Conservation (phyloP, 371 early-diverging fungal genomes). For the Cokeromyces recurvatus region DNA sequence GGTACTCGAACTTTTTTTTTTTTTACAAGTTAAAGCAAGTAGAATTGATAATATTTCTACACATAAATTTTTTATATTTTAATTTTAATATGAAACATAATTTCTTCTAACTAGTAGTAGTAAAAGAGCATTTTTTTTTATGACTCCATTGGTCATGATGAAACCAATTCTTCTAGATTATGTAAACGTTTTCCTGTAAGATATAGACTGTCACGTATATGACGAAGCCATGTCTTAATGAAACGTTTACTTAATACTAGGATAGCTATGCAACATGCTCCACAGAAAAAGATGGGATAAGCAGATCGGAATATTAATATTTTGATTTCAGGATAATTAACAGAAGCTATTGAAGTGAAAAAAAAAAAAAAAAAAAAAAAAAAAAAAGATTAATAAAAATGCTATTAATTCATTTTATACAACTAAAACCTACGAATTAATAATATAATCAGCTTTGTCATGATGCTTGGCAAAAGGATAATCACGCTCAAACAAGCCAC, state of each 20-base stretch:
- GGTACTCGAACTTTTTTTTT: too few relatives aligned
- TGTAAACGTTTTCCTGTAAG: constrained; percentile 56
- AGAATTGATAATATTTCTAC: too few relatives aligned
- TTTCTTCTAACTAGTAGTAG: too few relatives aligned
- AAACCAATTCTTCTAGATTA: constrained; percentile 48
- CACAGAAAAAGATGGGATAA: constrained; percentile 25
- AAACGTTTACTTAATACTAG: constrained; percentile 3
- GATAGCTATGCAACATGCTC: not conserved
- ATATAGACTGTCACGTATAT: constrained; percentile 55
- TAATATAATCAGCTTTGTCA: not conserved
- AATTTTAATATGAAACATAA: too few relatives aligned
- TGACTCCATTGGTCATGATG: too few relatives aligned
- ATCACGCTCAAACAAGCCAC: not conserved
- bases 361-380: too few relatives aligned
- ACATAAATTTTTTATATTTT: too few relatives aligned
- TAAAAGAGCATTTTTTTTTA: too few relatives aligned
- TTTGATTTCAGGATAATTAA: constrained; percentile 18
- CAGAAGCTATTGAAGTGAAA: too few relatives aligned
- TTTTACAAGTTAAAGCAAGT: too few relatives aligned
- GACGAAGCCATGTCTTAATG: constrained; percentile 35
- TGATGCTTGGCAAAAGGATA: constrained; percentile 2
- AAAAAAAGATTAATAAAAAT: not conserved
- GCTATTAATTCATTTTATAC: not conserved
- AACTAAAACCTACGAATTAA: constrained; percentile 16
- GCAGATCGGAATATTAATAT: constrained; percentile 27